Evolutionary conservation across 768 basidiomycete genomes (phyloP), one percentile per base, ranked within the genome.

Genomic region (Boletus sp.): DNA sequence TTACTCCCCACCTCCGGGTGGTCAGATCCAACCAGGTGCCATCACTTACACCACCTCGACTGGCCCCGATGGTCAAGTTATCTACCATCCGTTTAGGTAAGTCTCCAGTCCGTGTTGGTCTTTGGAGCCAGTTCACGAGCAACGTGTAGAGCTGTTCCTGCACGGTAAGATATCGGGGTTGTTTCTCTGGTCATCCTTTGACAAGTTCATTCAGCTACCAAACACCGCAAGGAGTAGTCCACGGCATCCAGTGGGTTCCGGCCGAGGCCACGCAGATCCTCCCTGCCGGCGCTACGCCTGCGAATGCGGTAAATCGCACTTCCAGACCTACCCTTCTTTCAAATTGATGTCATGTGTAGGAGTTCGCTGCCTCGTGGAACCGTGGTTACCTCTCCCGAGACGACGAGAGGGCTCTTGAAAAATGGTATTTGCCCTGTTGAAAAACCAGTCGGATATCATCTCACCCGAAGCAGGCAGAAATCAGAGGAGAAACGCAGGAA

Each of bases 81-180:
- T 78, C 50, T 91, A 91, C 66, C 85, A 90, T 63, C 79, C 83
- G 13, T 91, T 89, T 81, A 90, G 75, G 88, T 87, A 63, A 58
- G 83, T 72, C 33, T 43, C 44, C 50, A 44, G 13, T 23, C 9
- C 35, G 9, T 49, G 23, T 45, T 13, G 52, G 15, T 45, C 37
- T 32, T 47, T 51, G 50, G 50, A 51, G 41, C 39, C 41, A 19
- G 55, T 47, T 63, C 54, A 64, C 46, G 46, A 51, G 53, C 53
- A 53, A 60, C 56, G n/a, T 55, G 47, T 54, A 90, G 88, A 73
- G 88, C 87, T 51, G 84, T 88, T 38, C 70, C 84, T 53, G 87
- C 88, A 37, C 89, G 87, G 89, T 88, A 66, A 50, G 74, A 69
- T 41, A 49, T 35, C 21, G n/a, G 32, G 13, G 15, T 51, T 14